These are phyloP conservation scores for Lyophyllum decastes DNA, from an alignment of 768 basidiomycete species.

Conservation along the genomic window DNA sequence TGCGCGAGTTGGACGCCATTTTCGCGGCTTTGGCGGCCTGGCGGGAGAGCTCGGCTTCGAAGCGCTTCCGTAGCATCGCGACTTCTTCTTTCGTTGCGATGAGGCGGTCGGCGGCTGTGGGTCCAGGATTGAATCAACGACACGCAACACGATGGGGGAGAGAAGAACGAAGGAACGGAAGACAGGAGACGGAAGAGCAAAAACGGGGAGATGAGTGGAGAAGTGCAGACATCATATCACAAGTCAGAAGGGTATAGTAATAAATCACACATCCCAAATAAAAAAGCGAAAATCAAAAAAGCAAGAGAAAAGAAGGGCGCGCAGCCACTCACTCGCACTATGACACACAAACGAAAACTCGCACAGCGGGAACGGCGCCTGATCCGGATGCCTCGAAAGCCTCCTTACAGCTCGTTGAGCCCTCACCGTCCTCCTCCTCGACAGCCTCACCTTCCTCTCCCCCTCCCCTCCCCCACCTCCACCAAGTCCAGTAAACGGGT, in stretches of 20 bases:
- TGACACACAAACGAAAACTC: slow-evolving; percentile 64
- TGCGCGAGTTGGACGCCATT: slow-evolving; percentile 38
- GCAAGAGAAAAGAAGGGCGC: too few species aligned
- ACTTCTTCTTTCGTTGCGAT: slow-evolving; percentile 71
- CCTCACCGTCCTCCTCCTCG: slow-evolving; percentile 54
- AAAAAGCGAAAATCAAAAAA: slow-evolving; percentile 24
- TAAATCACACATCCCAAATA: slow-evolving; percentile 9
- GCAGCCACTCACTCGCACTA: slow-evolving; percentile 79
- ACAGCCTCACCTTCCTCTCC: slow-evolving; percentile 50
- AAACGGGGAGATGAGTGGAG: slow-evolving; percentile 2
- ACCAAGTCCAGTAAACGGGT: slow-evolving; percentile 25
- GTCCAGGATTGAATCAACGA: background rate
- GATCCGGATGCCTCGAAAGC: slow-evolving; percentile 41
- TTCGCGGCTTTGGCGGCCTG: slow-evolving; percentile 67
- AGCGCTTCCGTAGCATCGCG: slow-evolving; percentile 59
- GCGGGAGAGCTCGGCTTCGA: slow-evolving; percentile 72
- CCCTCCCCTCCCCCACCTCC: slow-evolving; percentile 11
- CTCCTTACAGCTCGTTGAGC: slow-evolving; percentile 46
- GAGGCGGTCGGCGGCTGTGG: slow-evolving; percentile 70
- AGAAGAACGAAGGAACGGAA: slow-evolving; percentile 8
- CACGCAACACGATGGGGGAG: slow-evolving; percentile 11
- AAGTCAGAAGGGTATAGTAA: too few species aligned
- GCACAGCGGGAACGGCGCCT: slow-evolving; percentile 45
- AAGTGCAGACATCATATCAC: too few species aligned
- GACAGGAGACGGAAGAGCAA: background rate